Percentiles rank a stretch among this genome's conserved stretches.
Conservation (phyloP, 345 rosid species). For the Sisymbrium irio region DNA sequence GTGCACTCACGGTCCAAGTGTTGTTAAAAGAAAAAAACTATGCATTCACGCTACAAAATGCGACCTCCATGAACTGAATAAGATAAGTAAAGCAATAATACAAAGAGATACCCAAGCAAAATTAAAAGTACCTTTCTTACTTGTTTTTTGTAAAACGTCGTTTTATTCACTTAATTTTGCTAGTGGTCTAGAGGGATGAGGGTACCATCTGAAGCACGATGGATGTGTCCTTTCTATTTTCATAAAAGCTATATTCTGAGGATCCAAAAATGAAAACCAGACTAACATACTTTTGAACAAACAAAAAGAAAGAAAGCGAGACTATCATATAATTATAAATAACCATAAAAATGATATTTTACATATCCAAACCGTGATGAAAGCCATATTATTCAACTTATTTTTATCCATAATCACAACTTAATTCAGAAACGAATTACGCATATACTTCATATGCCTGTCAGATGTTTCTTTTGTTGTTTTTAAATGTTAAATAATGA, state of each 20-base stretch:
- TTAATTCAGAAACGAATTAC: background rate
- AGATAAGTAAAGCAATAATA: background rate
- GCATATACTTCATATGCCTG: background rate
- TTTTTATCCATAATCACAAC: background rate
- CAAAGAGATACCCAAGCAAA: background rate
- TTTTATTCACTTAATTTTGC: background rate
- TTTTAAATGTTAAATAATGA: background rate
- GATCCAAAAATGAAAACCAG: constrained; percentile 24
- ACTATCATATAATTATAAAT: constrained; percentile 11
- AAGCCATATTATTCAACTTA: background rate
- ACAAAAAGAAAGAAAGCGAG: constrained; percentile 21
- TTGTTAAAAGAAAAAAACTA: background rate
- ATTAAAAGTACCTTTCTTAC: background rate
- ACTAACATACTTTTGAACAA: too few relatives aligned
- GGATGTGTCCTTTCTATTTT: constrained; percentile 19
- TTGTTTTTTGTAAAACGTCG: background rate
- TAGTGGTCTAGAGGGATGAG: background rate
- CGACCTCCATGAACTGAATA: background rate
- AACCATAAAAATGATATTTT: background rate
- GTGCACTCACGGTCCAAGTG: too few relatives aligned
- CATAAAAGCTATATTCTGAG: constrained; percentile 30
- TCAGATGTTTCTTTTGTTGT: background rate
- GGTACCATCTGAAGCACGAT: constrained; percentile 20
- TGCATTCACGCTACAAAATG: constrained; percentile 6
- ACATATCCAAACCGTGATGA: background rate